Evolutionary conservation across 257 asterid genomes (phyloP).

Genomic region (Przewalskia tangutica): DNA sequence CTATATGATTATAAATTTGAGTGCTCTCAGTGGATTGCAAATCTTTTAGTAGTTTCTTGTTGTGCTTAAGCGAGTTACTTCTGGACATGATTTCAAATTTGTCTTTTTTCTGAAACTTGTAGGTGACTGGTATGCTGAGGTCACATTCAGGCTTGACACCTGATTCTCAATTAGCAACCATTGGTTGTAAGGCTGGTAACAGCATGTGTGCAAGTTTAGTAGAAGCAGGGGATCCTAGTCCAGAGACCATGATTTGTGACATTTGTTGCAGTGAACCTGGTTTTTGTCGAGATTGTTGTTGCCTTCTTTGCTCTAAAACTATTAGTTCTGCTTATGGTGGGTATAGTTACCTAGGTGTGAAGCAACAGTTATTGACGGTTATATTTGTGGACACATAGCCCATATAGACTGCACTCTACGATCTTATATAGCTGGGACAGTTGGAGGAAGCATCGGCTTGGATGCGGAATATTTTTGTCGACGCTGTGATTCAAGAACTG

Average conservation of each 20-base stretch:
- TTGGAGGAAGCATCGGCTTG: constrained; percentile 67
- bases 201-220: constrained; percentile 47
- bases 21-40: not conserved
- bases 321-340: constrained; percentile 24
- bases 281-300: constrained; percentile 80
- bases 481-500: constrained; percentile 74
- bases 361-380: constrained; percentile 32
- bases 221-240: constrained; percentile 17
- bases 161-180: constrained; percentile 14
- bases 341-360: constrained; percentile 53
- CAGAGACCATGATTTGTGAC: constrained; percentile 52
- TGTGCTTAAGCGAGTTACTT: not conserved
- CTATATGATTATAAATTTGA: constrained; percentile 2
- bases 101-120: not conserved
- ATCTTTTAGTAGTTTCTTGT: not conserved
- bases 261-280: constrained; percentile 65
- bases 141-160: constrained; percentile 9
- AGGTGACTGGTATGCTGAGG: constrained; percentile 2
- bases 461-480: constrained; percentile 84
- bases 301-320: constrained; percentile 63
- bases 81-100: constrained; percentile 1
- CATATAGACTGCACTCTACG: constrained; percentile 76
- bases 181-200: constrained; percentile 57
- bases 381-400: constrained; percentile 65
- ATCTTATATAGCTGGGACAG: constrained; percentile 75